phyloP scores from a whole-genome alignment of 1,284 basidiomycete genomes.

The Marasmius tenuissimus region DNA sequence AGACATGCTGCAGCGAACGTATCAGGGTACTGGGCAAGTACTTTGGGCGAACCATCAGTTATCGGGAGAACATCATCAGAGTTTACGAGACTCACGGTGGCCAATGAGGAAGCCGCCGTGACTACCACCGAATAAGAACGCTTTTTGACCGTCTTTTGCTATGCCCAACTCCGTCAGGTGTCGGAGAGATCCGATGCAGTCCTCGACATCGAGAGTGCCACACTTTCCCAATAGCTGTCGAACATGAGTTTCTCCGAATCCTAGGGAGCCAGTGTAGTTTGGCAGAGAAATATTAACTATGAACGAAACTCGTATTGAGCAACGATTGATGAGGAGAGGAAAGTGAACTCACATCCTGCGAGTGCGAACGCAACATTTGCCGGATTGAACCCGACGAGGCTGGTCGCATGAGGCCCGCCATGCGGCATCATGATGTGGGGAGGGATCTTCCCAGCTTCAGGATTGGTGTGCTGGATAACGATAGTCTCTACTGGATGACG shows the following conservation, averaged over 20 bases:
- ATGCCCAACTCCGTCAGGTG: constrained; percentile 50
- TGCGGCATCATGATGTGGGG: constrained; percentile 59
- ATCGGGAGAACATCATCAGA: background rate
- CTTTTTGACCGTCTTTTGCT: constrained; percentile 45
- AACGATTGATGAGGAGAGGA: background rate
- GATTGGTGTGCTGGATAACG: constrained; percentile 35
- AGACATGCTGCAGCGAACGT: constrained; percentile 62
- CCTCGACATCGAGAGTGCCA: constrained; percentile 66
- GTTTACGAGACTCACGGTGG: constrained; percentile 46
- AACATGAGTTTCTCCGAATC: constrained; percentile 48
- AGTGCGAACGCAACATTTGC: constrained; percentile 46
- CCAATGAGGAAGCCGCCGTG: constrained; percentile 72
- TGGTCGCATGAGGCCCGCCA: constrained; percentile 65
- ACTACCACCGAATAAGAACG: constrained; percentile 65
- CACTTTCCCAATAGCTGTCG: constrained; percentile 51
- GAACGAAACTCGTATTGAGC: too few relatives aligned
- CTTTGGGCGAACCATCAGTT: constrained; percentile 29
- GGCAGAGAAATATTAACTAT: constrained; percentile 59
- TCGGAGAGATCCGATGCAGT: constrained; percentile 56
- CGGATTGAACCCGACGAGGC: constrained; percentile 49
- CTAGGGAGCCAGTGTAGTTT: constrained; percentile 73
- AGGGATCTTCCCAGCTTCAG: constrained; percentile 22
- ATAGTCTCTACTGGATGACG: constrained; percentile 54
- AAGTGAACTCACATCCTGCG: constrained; percentile 57
- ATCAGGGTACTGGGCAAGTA: constrained; percentile 63